Conservation (phyloP, 163 green algal species). For the Picocystis sp. region DNA sequence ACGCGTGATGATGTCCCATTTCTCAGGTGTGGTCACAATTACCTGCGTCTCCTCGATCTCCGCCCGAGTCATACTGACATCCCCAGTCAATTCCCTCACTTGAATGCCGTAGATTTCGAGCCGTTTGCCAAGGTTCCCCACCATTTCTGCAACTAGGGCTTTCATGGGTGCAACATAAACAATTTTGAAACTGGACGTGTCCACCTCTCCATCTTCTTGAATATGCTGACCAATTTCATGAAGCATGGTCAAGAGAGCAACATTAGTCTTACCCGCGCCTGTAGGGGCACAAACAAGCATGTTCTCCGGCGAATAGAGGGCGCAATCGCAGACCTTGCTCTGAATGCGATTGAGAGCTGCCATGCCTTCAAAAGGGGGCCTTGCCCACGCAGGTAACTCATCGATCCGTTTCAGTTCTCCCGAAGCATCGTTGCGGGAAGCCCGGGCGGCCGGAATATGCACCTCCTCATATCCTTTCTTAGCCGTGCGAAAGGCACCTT, state of each 20-base stretch:
- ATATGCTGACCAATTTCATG: constrained; percentile 81
- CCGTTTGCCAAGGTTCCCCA: constrained; percentile 82
- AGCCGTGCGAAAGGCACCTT: constrained; percentile 57
- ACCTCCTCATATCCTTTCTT: constrained; percentile 97
- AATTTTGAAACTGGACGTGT: constrained; percentile 78
- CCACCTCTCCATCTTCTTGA: constrained; percentile 54
- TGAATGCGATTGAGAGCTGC: constrained; percentile 85
- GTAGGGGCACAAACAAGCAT: constrained; percentile 76
- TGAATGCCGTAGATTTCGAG: constrained; percentile 67
- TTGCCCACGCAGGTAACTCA: constrained; percentile 78
- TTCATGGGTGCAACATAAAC: constrained; percentile 99
- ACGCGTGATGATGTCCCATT: constrained; percentile 99
- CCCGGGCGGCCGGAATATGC: constrained; percentile 76
- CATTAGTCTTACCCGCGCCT: constrained; percentile 94
- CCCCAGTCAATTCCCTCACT: constrained; percentile 64
- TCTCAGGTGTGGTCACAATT: constrained; percentile 96
- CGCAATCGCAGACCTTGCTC: constrained; percentile 61
- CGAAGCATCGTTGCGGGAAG: constrained; percentile 43
- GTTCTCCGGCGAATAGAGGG: constrained; percentile 75
- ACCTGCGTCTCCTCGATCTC: constrained; percentile 85
- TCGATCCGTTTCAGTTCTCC: constrained; percentile 59
- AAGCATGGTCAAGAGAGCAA: constrained; percentile 87
- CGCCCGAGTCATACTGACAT: constrained; percentile 64
- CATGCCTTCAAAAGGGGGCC: constrained; percentile 69
- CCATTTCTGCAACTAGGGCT: constrained; percentile 90